Conservation (phyloP, 1,139 yeast genomes). For the Suhomyces maxii region DNA sequence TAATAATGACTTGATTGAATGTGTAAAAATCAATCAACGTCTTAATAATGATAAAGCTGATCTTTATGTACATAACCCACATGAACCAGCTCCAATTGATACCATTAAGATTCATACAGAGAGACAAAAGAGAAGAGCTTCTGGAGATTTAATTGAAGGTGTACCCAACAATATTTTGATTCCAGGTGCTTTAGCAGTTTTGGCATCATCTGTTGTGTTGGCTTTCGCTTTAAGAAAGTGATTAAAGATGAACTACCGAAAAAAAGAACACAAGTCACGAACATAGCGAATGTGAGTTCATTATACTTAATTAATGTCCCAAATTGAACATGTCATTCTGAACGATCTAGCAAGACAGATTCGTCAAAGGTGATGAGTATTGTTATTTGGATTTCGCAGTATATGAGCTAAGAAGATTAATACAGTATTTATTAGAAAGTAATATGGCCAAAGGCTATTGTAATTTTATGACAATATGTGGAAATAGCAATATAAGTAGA, state of each 20-base stretch:
- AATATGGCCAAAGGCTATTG: neutral
- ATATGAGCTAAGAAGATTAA: neutral
- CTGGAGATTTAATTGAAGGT: slow-evolving; percentile 46
- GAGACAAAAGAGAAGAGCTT: slow-evolving; percentile 10
- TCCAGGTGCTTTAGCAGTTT: slow-evolving; percentile 61
- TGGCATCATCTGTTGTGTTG: slow-evolving; percentile 60
- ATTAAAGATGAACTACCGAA: neutral
- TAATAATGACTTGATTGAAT: slow-evolving; percentile 70
- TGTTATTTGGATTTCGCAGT: too few species aligned
- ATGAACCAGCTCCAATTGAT: slow-evolving; percentile 41
- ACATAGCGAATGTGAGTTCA: too few species aligned
- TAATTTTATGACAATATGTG: neutral
- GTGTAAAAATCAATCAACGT: slow-evolving; percentile 56
- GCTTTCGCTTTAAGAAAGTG: slow-evolving; percentile 48
- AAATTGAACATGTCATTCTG: too few species aligned
- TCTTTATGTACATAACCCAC: slow-evolving; percentile 68
- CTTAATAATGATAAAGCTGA: slow-evolving; percentile 65
- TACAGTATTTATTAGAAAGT: neutral
- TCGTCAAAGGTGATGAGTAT: too few species aligned
- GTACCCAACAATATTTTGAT: slow-evolving; percentile 59
- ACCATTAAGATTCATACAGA: slow-evolving; percentile 14
- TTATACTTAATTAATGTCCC: too few species aligned
- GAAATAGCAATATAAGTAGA: too few species aligned
- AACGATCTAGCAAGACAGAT: too few species aligned
- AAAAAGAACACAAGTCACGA: neutral